Evolutionary conservation across 345 rosid genomes (phyloP).

Genomic region (Euphorbia tirucalli): DNA sequence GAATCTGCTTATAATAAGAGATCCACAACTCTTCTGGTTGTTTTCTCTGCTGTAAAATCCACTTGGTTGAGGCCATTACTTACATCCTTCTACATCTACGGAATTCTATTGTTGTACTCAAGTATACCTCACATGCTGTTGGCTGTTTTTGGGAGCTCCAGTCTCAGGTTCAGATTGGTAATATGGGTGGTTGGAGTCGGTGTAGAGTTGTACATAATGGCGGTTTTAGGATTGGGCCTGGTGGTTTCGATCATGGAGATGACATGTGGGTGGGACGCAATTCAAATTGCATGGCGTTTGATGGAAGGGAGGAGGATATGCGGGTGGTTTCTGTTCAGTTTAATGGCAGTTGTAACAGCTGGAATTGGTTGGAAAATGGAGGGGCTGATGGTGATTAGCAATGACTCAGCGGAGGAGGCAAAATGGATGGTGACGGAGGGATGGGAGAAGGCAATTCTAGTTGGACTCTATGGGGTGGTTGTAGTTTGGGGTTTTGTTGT

Average conservation of each 20-base stretch:
- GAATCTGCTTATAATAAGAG: constrained; percentile 25
- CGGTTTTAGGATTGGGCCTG: constrained; percentile 52
- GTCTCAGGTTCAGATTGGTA: constrained; percentile 21
- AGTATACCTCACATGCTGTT: constrained; percentile 29
- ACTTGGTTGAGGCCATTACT: constrained; percentile 42
- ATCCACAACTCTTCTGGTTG: constrained; percentile 30
- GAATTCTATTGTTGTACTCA: constrained; percentile 39
- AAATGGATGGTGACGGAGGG: constrained; percentile 31
- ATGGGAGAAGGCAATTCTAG: constrained; percentile 41
- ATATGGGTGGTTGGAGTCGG: constrained; percentile 30
- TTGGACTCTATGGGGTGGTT: constrained; percentile 47
- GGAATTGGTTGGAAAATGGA: constrained; percentile 54
- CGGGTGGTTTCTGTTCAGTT: constrained; percentile 52
- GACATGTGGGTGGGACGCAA: constrained; percentile 56
- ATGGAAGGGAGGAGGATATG: constrained; percentile 56
- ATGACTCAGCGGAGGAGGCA: constrained; percentile 19
- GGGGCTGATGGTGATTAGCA: constrained; percentile 34
- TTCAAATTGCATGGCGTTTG: constrained; percentile 42
- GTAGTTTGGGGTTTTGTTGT: constrained; percentile 62
- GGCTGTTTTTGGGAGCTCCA: constrained; percentile 21
- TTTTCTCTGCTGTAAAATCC: constrained; percentile 28
- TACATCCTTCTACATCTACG: constrained; percentile 54
- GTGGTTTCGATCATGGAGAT: constrained; percentile 65
- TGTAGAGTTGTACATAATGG: constrained; percentile 57
- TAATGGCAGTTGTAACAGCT: constrained; percentile 42